Base-by-base conservation (phyloP, 148 eudicot species). In the Dysphania ambrosioides region DNA sequence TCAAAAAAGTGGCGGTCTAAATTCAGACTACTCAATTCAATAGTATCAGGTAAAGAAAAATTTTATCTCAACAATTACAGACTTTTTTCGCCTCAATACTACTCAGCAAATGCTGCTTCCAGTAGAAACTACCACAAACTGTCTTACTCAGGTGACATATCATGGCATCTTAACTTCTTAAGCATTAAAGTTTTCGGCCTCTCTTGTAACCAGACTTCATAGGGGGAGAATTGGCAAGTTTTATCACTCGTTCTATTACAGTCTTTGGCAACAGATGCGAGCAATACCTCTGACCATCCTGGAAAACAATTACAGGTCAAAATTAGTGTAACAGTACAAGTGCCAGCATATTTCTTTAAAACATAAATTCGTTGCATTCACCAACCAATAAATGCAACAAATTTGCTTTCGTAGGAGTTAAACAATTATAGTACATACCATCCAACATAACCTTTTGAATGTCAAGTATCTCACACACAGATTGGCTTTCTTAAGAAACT, bases 201-300 rank as follows among this genome's bases (percentile, higher is more conserved):
- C 26, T 16, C 38, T 18, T 69, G 19, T 34, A 19, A 23, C 27
- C 40, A 38, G 29, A 18, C 61, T 72, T 71, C 24, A 84, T 82
- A 71, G 76, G 66, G 29, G 85, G 78, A 73, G 68, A 75, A 27
- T 13, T 47, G 21, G 83, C 87, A 72, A 87, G 80, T 78, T 87
- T 88, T 51, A 77, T 73, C 7, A 87, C 87, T n/a, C 87, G 87
- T 35, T 76, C 77, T 23, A 85, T 42, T 29, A 87, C 36, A 57
- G 85, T 47, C 40, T 73, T 78, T 31, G 91, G 91, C 71, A 87
- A 80, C 41, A 79, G 83, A 8, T 83, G 88, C 75, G 79, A 74
- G 23, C 85, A 72, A 62, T 79, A 71, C 60, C 66, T 87, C 71
- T 77, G 73, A 23, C 71, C 79, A 68, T 75, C 88, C 91, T 85